These are phyloP conservation scores for Picea sitchensis DNA, from an alignment of 75 land plant species.

Conservation along the genomic window DNA sequence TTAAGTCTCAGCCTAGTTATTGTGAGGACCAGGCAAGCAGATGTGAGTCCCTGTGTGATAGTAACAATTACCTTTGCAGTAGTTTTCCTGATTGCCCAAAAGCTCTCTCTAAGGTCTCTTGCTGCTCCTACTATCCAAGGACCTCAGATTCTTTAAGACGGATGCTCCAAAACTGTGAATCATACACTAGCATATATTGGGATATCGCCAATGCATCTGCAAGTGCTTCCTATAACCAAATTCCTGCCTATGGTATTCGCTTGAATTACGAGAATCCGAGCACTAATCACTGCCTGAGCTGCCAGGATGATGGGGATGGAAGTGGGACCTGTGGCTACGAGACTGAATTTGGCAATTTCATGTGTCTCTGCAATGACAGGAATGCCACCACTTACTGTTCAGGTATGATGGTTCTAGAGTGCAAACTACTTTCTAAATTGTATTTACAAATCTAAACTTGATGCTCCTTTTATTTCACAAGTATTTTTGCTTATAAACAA, in stretches of 20 bases:
- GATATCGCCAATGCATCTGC: slow-evolving; percentile 13
- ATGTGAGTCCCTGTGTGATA: slow-evolving; percentile 57
- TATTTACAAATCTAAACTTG: too few relatives aligned
- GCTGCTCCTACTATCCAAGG: slow-evolving; percentile 60
- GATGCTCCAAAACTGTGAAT: slow-evolving; percentile 55
- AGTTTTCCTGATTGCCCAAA: slow-evolving; percentile 49
- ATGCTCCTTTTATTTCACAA: too few relatives aligned
- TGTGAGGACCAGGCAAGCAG: slow-evolving; percentile 46
- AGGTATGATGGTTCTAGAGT: slow-evolving; percentile 15
- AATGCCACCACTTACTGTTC: slow-evolving; percentile 52
- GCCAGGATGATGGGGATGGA: slow-evolving; percentile 36
- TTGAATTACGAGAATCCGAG: slow-evolving; percentile 65
- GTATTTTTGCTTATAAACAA: too few relatives aligned
- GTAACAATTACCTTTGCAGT: slow-evolving; percentile 49
- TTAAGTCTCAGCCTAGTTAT: slow-evolving; percentile 31
- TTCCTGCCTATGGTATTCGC: slow-evolving; percentile 55
- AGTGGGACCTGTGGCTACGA: slow-evolving; percentile 62
- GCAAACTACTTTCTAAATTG: too few relatives aligned
- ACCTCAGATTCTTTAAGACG: slow-evolving; percentile 55
- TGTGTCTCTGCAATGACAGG: slow-evolving; percentile 46
- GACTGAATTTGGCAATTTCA: slow-evolving; percentile 24
- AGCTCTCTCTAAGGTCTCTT: slow-evolving; percentile 12
- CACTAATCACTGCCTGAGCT: slow-evolving; percentile 42
- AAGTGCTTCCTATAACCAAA: slow-evolving; percentile 27
- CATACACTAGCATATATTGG: slow-evolving; percentile 61